Evolutionary conservation across 108 stramenopile species (phyloP).

Genomic region (Stephanodiscus minutulus): DNA sequence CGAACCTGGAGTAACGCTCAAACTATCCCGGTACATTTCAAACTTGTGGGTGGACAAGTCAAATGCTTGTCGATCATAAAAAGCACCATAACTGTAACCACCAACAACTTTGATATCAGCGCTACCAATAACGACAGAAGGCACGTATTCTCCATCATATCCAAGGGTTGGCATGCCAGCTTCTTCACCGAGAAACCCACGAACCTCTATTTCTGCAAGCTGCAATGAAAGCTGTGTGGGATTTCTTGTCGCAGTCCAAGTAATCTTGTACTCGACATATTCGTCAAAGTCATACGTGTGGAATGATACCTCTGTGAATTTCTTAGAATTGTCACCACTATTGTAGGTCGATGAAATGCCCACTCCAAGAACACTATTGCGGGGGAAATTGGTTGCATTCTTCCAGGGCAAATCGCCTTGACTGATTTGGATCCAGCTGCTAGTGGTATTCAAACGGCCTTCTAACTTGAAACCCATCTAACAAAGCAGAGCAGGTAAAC

Average conservation of each 20-base stretch:
- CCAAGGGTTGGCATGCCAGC: background rate
- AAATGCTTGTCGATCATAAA: background rate
- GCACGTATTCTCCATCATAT: constrained; percentile 8
- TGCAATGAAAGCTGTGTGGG: constrained; percentile 9
- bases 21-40: background rate
- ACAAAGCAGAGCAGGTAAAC: constrained; percentile 5
- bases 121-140: background rate
- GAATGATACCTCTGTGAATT: constrained; percentile 5
- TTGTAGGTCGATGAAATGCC: background rate
- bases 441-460: constrained; percentile 43
- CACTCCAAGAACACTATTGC: background rate
- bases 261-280: constrained; percentile 1
- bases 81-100: constrained; percentile 1
- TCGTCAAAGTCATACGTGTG: background rate
- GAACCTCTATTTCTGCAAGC: constrained; percentile 23
- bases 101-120: background rate
- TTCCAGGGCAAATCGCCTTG: constrained; percentile 3
- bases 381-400: constrained; percentile 24
- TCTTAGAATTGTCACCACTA: constrained; percentile 1
- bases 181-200: constrained; percentile 9
- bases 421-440: constrained; percentile 64
- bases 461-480: constrained; percentile 49
- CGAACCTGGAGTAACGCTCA: background rate
- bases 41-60: background rate
- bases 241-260: constrained; percentile 2